Conservation (phyloP, 2,329 filamentous ascomycete species). For the Colletotrichum caudatum region DNA sequence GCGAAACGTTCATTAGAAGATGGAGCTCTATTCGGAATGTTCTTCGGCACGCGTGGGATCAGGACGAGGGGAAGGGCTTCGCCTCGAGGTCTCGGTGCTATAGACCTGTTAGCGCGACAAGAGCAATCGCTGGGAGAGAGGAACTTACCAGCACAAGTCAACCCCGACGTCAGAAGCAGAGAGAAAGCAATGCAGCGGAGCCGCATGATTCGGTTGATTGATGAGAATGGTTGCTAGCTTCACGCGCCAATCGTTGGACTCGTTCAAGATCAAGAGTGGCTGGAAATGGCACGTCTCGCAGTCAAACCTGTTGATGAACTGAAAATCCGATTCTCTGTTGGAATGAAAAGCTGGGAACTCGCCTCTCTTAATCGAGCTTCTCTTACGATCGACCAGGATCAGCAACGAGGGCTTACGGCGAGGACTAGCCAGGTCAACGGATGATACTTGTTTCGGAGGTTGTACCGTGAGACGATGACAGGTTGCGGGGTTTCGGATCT, state of each 20-base stretch:
- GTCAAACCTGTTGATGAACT: background rate
- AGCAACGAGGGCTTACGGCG: background rate
- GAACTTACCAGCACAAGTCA: background rate
- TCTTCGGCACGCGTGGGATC: conserved; percentile 3
- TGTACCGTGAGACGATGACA: conserved; percentile 40
- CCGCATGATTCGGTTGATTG: background rate
- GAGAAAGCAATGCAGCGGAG: background rate
- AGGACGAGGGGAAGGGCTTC: conserved; percentile 19
- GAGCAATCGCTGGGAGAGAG: too few species aligned
- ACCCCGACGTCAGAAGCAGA: background rate
- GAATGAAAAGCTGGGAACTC: background rate
- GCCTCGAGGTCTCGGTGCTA: conserved; percentile 20
- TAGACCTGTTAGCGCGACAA: background rate
- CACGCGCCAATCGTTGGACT: too few species aligned
- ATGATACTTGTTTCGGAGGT: conserved; percentile 37
- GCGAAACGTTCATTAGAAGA: background rate
- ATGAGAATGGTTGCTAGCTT: too few species aligned
- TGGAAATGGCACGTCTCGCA: background rate
- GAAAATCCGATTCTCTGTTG: rapidly evolving
- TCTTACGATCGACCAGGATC: background rate
- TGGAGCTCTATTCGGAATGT: background rate
- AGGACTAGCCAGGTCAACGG: background rate
- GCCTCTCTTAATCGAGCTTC: background rate
- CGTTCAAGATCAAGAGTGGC: background rate
- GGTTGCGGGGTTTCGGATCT: conserved; percentile 21